Conservation (phyloP, 2,329 filamentous ascomycete species). For the Penicillium polonicum region DNA sequence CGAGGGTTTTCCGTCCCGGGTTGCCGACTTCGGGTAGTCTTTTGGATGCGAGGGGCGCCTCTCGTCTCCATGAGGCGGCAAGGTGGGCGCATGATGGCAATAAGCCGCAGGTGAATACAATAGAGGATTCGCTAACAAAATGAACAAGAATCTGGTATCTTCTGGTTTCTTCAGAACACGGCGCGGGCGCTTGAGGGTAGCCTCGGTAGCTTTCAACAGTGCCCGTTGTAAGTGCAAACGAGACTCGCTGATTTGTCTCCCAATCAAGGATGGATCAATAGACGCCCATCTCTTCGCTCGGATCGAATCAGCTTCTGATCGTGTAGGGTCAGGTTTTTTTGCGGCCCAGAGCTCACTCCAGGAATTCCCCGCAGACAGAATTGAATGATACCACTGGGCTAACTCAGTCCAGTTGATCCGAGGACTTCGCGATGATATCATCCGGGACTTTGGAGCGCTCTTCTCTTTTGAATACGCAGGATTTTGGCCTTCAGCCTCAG, state of each 20-base stretch:
- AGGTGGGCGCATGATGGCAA: slow-evolving; percentile 14
- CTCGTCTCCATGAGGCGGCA: slow-evolving; percentile 23
- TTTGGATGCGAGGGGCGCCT: slow-evolving; percentile 33
- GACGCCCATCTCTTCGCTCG: slow-evolving; percentile 39
- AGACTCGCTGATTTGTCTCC: slow-evolving; percentile 57
- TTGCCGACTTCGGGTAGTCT: slow-evolving; percentile 17
- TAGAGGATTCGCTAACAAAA: slow-evolving; percentile 76
- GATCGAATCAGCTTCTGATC: slow-evolving; percentile 22
- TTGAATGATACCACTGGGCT: slow-evolving; percentile 69
- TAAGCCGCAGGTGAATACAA: slow-evolving; percentile 53
- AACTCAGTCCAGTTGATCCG: slow-evolving; percentile 73
- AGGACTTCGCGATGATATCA: slow-evolving; percentile 60
- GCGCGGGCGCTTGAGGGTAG: slow-evolving; percentile 74
- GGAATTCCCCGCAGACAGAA: slow-evolving; percentile 65
- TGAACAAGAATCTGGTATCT: slow-evolving; percentile 73
- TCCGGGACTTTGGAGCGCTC: slow-evolving; percentile 27
- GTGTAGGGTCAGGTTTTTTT: slow-evolving; percentile 42
- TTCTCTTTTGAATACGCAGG: slow-evolving; percentile 37
- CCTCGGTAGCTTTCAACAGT: slow-evolving; percentile 75
- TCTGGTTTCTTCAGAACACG: slow-evolving; percentile 65
- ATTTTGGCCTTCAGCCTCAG: slow-evolving; percentile 33
- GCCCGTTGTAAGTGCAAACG: slow-evolving; percentile 68
- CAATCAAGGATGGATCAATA: slow-evolving; percentile 48
- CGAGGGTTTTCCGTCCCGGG: slow-evolving; percentile 17
- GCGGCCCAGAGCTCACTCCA: slow-evolving; percentile 65